Base-by-base conservation (phyloP, 208 protist genomes). In the Leishmania amazonensis region DNA sequence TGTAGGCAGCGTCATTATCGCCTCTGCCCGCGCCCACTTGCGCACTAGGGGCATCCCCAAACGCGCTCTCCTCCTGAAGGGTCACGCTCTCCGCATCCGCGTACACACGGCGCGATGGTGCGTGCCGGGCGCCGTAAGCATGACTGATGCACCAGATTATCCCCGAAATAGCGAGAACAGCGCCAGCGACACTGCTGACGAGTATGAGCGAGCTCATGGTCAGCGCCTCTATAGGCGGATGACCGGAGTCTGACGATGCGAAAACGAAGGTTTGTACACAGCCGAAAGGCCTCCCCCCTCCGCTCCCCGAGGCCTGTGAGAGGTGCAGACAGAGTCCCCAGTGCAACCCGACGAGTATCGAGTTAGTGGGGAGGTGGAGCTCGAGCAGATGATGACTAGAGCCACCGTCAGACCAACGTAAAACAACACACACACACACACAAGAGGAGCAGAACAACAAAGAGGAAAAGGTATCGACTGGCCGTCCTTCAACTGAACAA, bases 31-130 rank as follows among this genome's bases (percentile, higher is more conserved):
- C 15, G 31, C 13, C 42, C 4, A 24, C 68, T 76, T 15, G 72
- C 49, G 5, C 45, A 45, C 45, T 13, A 45, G 13, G 49, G n/a
- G 31, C 40, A 28, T 24, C 45, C 49, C 49, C 72, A 21, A 76
- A 76, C 72, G 35, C 72, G 28, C 72, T 31, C 49, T 83, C 79
- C 19, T 78, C 73, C 21, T 83, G 79, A 24, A 83, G 19, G 38
- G 71, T 53, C 24, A 83, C 67, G 28, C 49, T 83, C 35, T 78
- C 72, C 31, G 71, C 73, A 4, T 78, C 72, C 3, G 49, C 62
- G 54, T 83, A 83, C 35, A 40, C 62, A 31, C 35, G 73, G 6
- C 58, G 21, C 21, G 49, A 42, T 62, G 45, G 54, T 35, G 42
- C 24, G 38, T 21, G 40, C 13, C 72, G 79, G 17, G 19, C 42